These are phyloP conservation scores for Withania somnifera DNA, from an alignment of 305 asterid genomes.

Conservation along the genomic window DNA sequence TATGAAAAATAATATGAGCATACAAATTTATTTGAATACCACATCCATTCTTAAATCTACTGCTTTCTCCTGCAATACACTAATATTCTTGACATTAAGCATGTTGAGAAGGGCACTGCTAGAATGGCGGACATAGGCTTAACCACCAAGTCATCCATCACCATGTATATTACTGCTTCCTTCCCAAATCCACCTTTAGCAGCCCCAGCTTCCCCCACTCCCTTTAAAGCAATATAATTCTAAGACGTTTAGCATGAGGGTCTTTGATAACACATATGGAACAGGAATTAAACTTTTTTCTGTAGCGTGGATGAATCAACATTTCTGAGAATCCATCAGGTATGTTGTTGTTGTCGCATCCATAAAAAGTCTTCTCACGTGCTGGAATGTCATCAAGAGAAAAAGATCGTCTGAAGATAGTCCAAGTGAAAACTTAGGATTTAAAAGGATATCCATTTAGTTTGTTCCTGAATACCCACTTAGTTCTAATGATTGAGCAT, in stretches of 20 bases:
- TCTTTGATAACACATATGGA: too few species aligned
- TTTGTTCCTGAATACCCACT: too few species aligned
- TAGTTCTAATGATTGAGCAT: too few species aligned
- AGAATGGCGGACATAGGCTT: slow-evolving; percentile 8
- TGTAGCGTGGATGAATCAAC: too few species aligned
- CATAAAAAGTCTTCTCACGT: too few species aligned
- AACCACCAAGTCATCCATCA: slow-evolving; percentile 10
- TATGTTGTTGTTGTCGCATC: too few species aligned
- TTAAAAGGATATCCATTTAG: neutral
- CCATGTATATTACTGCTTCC: slow-evolving; percentile 8
- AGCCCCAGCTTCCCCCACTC: too few species aligned
- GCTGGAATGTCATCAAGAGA: neutral
- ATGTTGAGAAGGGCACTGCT: neutral
- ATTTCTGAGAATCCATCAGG: too few species aligned
- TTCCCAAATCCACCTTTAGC: slow-evolving; percentile 7
- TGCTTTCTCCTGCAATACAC: neutral
- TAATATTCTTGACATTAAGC: neutral
- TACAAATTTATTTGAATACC: neutral
- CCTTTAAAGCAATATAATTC: too few species aligned
- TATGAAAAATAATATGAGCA: too few species aligned
- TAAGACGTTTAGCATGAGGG: too few species aligned
- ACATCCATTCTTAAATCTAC: neutral
- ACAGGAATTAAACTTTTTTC: too few species aligned
- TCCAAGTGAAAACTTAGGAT: neutral
- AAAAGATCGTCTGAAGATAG: neutral